Conservation (phyloP, 2,329 filamentous ascomycete genomes). For the Monilinia fructigena region DNA sequence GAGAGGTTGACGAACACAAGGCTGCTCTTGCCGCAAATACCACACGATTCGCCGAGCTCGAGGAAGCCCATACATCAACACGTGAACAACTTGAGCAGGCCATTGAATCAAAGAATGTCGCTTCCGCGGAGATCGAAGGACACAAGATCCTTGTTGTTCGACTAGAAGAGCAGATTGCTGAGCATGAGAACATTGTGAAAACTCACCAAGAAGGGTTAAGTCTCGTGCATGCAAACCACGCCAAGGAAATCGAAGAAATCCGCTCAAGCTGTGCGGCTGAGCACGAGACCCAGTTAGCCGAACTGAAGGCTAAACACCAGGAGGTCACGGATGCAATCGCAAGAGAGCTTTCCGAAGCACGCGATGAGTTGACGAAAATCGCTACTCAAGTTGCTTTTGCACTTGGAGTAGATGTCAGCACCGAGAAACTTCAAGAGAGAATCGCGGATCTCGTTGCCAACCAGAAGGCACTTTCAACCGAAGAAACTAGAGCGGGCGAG, state of each 20-base stretch:
- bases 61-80: constrained; percentile 66
- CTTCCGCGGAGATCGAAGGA: constrained; percentile 44
- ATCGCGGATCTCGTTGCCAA: constrained; percentile 57
- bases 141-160: constrained; percentile 48
- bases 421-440: constrained; percentile 65
- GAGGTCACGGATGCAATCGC: constrained; percentile 57
- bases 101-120: constrained; percentile 54
- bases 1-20: constrained; percentile 80
- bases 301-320: constrained; percentile 61
- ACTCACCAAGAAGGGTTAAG: constrained; percentile 53
- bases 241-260: constrained; percentile 50
- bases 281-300: constrained; percentile 56
- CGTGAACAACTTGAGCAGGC: constrained; percentile 68
- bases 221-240: constrained; percentile 51
- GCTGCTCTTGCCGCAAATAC: constrained; percentile 67
- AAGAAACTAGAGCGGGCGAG: constrained; percentile 58
- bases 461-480: constrained; percentile 58
- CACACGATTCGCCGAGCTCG: constrained; percentile 69
- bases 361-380: constrained; percentile 63
- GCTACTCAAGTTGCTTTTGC: constrained; percentile 62
- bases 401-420: constrained; percentile 60
- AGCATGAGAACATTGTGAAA: constrained; percentile 59
- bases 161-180: constrained; percentile 58
- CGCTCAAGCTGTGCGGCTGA: constrained; percentile 52
- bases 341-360: constrained; percentile 62